Percentiles rank a stretch among this genome's conserved stretches.
Evolutionary conservation across 768 basidiomycete genomes (phyloP).

Genomic region (Pleurotus giganteus): DNA sequence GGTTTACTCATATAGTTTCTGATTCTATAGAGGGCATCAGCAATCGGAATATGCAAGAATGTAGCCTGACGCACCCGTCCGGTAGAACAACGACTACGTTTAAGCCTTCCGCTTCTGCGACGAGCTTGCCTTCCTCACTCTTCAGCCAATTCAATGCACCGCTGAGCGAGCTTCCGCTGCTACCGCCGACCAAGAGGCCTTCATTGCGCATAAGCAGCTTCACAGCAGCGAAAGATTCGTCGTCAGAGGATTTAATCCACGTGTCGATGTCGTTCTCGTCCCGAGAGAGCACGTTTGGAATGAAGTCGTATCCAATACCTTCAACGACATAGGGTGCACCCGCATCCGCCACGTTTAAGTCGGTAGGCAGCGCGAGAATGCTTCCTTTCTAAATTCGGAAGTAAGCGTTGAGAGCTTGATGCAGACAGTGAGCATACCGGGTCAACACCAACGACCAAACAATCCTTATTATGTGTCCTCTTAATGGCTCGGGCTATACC

Average conservation of each 20-base stretch:
- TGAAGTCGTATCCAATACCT: constrained; percentile 96
- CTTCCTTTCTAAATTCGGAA: constrained; percentile 68
- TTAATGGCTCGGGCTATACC: constrained; percentile 80
- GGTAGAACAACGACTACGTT: constrained; percentile 91
- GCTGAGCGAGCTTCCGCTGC: constrained; percentile 82
- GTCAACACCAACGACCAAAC: constrained; percentile 83
- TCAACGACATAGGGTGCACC: constrained; percentile 75
- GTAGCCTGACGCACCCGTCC: constrained; percentile 67
- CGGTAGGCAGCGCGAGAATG: constrained; percentile 72
- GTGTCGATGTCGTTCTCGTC: constrained; percentile 53
- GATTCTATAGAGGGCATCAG: constrained; percentile 45
- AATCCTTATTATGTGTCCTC: constrained; percentile 70
- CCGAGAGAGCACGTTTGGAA: constrained; percentile 84
- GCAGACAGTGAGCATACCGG: constrained; percentile 53
- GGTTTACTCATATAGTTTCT: constrained; percentile 94
- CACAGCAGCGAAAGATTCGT: constrained; percentile 76
- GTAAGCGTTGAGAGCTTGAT: background rate
- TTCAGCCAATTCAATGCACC: constrained; percentile 79
- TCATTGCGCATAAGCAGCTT: constrained; percentile 77
- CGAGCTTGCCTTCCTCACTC: constrained; percentile 57
- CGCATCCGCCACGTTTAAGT: constrained; percentile 52
- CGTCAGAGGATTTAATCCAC: constrained; percentile 88
- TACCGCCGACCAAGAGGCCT: constrained; percentile 91
- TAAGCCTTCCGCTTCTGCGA: constrained; percentile 65
- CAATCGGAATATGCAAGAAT: constrained; percentile 1